phyloP scores from a whole-genome alignment of 257 asterid species.

The Vinca minor region DNA sequence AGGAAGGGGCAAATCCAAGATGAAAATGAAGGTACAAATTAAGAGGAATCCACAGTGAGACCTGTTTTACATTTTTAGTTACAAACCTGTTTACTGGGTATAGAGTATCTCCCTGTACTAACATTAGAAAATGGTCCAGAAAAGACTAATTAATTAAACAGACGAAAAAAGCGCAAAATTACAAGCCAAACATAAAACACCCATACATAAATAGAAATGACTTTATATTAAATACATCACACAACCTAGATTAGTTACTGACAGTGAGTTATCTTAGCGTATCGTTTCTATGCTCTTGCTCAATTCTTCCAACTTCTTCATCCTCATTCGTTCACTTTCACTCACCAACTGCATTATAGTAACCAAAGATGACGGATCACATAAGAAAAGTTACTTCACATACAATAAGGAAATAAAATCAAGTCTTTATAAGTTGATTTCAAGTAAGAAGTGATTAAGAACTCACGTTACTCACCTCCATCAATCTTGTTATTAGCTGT shows the following conservation, averaged over 20 bases:
- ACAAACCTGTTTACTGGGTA: conserved; percentile 60
- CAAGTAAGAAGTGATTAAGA: background rate
- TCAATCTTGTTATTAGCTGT: conserved; percentile 79
- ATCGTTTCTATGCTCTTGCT: conserved; percentile 94
- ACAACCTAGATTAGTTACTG: conserved; percentile 43
- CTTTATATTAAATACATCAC: conserved; percentile 70
- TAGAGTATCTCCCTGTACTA: conserved; percentile 46
- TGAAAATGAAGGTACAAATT: conserved; percentile 9
- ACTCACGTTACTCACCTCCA: conserved; percentile 90
- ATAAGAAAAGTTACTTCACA: background rate
- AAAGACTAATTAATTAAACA: conserved; percentile 45
- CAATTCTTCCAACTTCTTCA: conserved; percentile 97
- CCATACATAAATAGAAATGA: conserved; percentile 39
- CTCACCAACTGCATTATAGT: conserved; percentile 59
- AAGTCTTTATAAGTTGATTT: background rate
- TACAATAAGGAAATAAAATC: background rate
- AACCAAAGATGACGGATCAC: background rate
- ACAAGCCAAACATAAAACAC: conserved; percentile 56
- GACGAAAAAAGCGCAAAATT: conserved; percentile 26
- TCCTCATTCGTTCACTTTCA: conserved; percentile 81
- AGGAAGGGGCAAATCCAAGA: background rate
- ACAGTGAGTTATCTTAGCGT: conserved; percentile 26
- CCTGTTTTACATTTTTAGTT: conserved; percentile 67
- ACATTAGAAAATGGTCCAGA: conserved; percentile 44
- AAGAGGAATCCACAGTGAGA: conserved; percentile 44